These are phyloP conservation scores for Syncephalastrum monosporum DNA, from an alignment of 371 early-diverging fungal genomes.

Conservation along the genomic window DNA sequence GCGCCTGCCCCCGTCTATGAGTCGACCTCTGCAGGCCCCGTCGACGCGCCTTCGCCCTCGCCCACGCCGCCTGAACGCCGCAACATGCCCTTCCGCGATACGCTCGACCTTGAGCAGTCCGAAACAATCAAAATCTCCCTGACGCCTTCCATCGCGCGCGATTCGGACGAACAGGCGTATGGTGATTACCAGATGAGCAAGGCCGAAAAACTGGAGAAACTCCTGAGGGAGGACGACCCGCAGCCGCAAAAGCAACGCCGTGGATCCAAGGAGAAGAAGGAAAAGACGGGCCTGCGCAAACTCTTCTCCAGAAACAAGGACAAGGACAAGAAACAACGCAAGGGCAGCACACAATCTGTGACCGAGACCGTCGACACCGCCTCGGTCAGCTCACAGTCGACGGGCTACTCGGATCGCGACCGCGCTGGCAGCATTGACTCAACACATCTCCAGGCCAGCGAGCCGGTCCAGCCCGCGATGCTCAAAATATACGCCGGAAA, in stretches of 20 bases:
- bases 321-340: constrained; percentile 27
- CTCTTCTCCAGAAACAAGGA: constrained; percentile 40
- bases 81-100: constrained; percentile 13
- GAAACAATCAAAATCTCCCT: constrained; percentile 52
- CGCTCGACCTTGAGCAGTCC: constrained; percentile 24
- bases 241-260: constrained; percentile 1
- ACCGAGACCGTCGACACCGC: constrained; percentile 31
- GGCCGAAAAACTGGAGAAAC: constrained; percentile 30
- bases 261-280: constrained; percentile 27
- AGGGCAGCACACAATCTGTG: constrained; percentile 17
- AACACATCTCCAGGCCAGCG: not conserved
- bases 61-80: not conserved
- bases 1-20: no score
- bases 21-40: no score
- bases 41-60: no score
- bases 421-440: constrained; percentile 34
- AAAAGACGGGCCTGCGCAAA: constrained; percentile 39
- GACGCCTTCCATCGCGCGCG: constrained; percentile 45
- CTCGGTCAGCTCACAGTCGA: constrained; percentile 40
- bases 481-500: constrained; percentile 53
- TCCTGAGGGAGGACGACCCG: constrained; percentile 9
- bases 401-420: constrained; percentile 28
- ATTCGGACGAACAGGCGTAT: constrained; percentile 15
- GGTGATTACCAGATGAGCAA: constrained; percentile 8
- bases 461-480: constrained; percentile 13